Base-by-base conservation (phyloP, 129 eudicot genomes). In the Pittosporum tobira region DNA sequence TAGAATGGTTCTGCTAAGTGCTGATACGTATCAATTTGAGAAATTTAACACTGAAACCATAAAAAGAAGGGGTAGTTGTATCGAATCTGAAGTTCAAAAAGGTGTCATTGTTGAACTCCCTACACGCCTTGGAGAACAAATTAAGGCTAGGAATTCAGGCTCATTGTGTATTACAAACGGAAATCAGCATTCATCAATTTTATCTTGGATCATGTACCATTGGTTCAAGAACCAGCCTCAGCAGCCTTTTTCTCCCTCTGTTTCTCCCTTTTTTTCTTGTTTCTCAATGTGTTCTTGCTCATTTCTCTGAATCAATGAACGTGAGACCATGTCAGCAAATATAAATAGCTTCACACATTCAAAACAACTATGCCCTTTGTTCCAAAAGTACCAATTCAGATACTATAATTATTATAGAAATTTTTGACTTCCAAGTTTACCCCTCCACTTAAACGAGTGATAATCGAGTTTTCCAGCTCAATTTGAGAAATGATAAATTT, bases 201-300 rank as follows among this genome's bases (percentile, higher is more conserved):
- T 50, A 5, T 29, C 1, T 30, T 31, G 47, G 4, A 6, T 31
- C 44, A 48, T 44, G 82, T 59, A 64, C 70, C 75, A 4, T 57
- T 48, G 26, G 67, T 71, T 66, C 63, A 72, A 24, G 73, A 65
- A 30, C 82, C 81, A 49, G 42, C 89, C 78, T 80, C 97, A 14
- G 87, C 89, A 56, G 94, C 82, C 76, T 90, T 85, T 67, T 85
- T 90, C 82, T 90, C 94, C 72, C 74, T 76, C 62, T 84, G 95
- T 53, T 89, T 89, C 72, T 85, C 97, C 69, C 97, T 80, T 65
- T 90, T 90, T 53, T 90, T 90, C 95, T 85, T 85, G 86, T 90
- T 90, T 67, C 58, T 90, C 78, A 90, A 61, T 19, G 97, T 95
- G 56, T 82, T 85, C 71, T 90, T 90, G 81, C 95, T 90, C 80